Conservation (phyloP, 179 eudicot species). For the Patellifolia procumbens region DNA sequence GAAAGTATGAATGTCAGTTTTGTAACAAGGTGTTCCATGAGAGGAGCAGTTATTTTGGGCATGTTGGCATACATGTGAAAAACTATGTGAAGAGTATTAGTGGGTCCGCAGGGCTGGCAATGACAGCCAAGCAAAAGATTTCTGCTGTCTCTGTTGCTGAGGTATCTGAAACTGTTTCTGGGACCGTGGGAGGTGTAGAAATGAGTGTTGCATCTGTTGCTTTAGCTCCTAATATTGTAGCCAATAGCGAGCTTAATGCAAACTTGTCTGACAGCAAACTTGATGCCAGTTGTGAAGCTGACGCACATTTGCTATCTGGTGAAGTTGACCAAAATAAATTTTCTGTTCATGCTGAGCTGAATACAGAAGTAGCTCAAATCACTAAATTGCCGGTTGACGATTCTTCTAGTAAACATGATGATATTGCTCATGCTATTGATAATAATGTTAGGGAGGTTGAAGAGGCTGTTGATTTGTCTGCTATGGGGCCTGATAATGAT, state of each 20-base stretch:
- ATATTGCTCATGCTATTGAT: constrained; percentile 9
- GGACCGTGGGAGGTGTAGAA: constrained; percentile 27
- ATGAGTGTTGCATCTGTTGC: constrained; percentile 26
- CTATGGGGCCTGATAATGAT: constrained; percentile 28
- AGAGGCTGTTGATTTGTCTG: constrained; percentile 28
- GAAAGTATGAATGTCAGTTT: constrained; percentile 79
- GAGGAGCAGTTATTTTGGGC: constrained; percentile 70
- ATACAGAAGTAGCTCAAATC: constrained; percentile 14
- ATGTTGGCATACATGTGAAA: constrained; percentile 72
- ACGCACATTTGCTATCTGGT: constrained; percentile 23
- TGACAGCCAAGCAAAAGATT: constrained; percentile 32
- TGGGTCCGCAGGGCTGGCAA: constrained; percentile 37
- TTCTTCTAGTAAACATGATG: constrained; percentile 28
- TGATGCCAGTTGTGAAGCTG: constrained; percentile 34
- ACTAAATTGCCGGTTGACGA: constrained; percentile 25
- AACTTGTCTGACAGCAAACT: constrained; percentile 23
- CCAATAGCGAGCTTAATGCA: constrained; percentile 22
- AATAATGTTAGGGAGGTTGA: constrained; percentile 29
- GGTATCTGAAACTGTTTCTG: constrained; percentile 31
- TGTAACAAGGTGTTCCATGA: constrained; percentile 69
- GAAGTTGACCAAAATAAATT: constrained; percentile 24
- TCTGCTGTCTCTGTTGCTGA: constrained; percentile 33
- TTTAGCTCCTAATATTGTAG: constrained; percentile 26
- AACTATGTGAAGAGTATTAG: constrained; percentile 57
- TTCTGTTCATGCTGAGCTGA: constrained; percentile 29